Conservation (phyloP, 306 rosid species). For the Lupinus albus region DNA sequence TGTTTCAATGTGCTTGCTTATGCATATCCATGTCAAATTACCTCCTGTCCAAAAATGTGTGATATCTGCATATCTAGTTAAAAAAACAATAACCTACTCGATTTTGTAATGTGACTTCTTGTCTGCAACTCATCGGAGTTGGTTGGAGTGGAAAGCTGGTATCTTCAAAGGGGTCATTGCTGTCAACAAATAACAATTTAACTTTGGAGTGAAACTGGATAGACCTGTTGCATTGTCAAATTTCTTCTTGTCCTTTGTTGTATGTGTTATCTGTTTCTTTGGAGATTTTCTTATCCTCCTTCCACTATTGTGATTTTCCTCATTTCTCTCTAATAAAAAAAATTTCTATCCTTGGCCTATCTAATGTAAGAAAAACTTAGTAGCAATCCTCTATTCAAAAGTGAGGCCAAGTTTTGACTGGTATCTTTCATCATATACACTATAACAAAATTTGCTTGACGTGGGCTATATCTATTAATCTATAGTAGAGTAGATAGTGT, state of each 20-base stretch:
- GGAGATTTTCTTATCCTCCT: not conserved
- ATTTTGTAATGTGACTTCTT: slow-evolving; percentile 7
- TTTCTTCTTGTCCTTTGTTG: not conserved
- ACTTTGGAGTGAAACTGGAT: too few relatives aligned
- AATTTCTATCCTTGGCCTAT: not conserved
- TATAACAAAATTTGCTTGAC: slow-evolving; percentile 4
- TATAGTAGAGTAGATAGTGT: too few relatives aligned
- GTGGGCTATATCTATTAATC: not conserved
- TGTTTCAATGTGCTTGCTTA: not conserved
- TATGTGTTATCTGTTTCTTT: not conserved
- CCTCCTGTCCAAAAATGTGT: slow-evolving; percentile 3
- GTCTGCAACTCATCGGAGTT: not conserved
- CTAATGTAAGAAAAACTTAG: not conserved
- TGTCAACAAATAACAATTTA: too few relatives aligned
- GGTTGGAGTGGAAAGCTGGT: not conserved
- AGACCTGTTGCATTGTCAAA: not conserved
- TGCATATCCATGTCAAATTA: slow-evolving; percentile 14
- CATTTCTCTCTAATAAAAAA: not conserved
- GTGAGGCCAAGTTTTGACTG: not conserved
- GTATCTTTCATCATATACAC: not conserved
- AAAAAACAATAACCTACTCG: not conserved
- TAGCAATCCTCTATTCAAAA: not conserved
- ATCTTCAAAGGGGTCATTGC: not conserved
- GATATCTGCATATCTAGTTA: slow-evolving; percentile 14
- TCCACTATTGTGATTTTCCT: not conserved